Percentiles rank a stretch among this genome's conserved stretches.
phyloP scores from a whole-genome alignment of 306 rosid species.

The Hippophae rhamnoides region DNA sequence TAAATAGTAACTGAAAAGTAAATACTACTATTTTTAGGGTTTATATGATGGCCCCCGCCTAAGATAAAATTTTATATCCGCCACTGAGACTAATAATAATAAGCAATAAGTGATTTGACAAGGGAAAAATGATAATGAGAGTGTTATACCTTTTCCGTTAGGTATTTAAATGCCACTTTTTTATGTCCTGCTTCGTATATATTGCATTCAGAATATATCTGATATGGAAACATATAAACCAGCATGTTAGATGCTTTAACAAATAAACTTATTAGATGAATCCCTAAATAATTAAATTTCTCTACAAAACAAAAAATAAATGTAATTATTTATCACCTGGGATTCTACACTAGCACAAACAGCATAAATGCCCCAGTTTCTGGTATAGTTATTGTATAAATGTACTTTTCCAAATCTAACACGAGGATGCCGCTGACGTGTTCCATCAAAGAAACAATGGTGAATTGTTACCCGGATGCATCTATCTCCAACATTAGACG shows the following conservation, averaged over 20 bases:
- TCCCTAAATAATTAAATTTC: not conserved
- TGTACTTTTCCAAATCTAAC: conserved; percentile 85
- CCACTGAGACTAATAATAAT: too few species aligned
- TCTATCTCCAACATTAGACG: conserved; percentile 62
- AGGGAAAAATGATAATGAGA: conserved; percentile 2
- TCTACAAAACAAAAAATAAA: not conserved
- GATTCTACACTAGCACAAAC: conserved; percentile 96
- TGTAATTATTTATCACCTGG: conserved; percentile 38
- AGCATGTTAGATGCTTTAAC: conserved; percentile 1
- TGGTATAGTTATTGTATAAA: conserved; percentile 74
- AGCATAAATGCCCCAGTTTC: conserved; percentile 98
- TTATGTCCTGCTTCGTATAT: conserved; percentile 97
- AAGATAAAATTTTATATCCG: too few species aligned
- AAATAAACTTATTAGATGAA: not conserved
- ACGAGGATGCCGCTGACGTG: conserved; percentile 92
- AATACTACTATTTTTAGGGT: too few species aligned
- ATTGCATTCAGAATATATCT: conserved; percentile 88
- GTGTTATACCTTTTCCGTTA: conserved; percentile 60
- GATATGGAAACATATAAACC: conserved; percentile 14
- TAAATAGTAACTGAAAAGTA: too few species aligned
- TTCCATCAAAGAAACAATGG: conserved; percentile 89
- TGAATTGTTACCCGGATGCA: conserved; percentile 87
- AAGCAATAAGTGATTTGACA: too few species aligned
- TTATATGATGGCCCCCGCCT: too few species aligned
- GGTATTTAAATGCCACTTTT: conserved; percentile 74